Percentiles rank a stretch among this genome's conserved stretches.
Evolutionary conservation across 768 basidiomycete genomes (phyloP).

Genomic region (Lyophyllum semitale): DNA sequence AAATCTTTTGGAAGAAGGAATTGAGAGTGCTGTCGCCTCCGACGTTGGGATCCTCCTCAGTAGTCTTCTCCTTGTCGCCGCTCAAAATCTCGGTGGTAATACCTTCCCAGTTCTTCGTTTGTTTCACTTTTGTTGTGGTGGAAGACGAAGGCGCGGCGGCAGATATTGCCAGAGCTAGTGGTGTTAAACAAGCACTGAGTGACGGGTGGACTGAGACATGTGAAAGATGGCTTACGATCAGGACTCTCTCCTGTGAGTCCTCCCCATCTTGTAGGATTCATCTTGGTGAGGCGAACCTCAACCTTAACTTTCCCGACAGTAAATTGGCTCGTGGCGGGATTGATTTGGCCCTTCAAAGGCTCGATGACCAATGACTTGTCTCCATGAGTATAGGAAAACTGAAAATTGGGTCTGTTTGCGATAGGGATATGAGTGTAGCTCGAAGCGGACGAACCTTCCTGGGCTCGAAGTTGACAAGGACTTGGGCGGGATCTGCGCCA

Average conservation of each 20-base stretch:
- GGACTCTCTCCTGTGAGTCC: slow-evolving; percentile 72
- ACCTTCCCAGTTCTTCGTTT: slow-evolving; percentile 88
- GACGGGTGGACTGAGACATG: background rate
- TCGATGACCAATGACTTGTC: slow-evolving; percentile 72
- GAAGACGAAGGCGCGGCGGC: slow-evolving; percentile 30
- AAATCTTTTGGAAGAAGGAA: slow-evolving; percentile 89
- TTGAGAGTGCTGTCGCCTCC: slow-evolving; percentile 89
- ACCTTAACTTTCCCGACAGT: slow-evolving; percentile 86
- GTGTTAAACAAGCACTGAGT: slow-evolving; percentile 1
- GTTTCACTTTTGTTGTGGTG: slow-evolving; percentile 30
- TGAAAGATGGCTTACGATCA: slow-evolving; percentile 56
- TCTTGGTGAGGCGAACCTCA: slow-evolving; percentile 79
- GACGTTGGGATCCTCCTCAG: slow-evolving; percentile 83
- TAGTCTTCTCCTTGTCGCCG: slow-evolving; percentile 67
- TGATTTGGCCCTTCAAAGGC: slow-evolving; percentile 83
- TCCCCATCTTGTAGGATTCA: slow-evolving; percentile 70
- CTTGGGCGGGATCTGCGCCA: slow-evolving; percentile 65
- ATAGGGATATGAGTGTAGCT: background rate
- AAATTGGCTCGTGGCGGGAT: slow-evolving; percentile 58
- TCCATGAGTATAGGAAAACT: slow-evolving; percentile 68
- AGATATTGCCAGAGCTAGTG: slow-evolving; percentile 32
- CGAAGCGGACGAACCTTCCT: slow-evolving; percentile 51
- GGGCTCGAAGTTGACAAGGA: slow-evolving; percentile 64
- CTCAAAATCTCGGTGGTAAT: slow-evolving; percentile 69
- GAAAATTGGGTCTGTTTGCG: background rate